phyloP scores from a whole-genome alignment of 2,329 filamentous ascomycete genomes.

The Exophiala bonariae region DNA sequence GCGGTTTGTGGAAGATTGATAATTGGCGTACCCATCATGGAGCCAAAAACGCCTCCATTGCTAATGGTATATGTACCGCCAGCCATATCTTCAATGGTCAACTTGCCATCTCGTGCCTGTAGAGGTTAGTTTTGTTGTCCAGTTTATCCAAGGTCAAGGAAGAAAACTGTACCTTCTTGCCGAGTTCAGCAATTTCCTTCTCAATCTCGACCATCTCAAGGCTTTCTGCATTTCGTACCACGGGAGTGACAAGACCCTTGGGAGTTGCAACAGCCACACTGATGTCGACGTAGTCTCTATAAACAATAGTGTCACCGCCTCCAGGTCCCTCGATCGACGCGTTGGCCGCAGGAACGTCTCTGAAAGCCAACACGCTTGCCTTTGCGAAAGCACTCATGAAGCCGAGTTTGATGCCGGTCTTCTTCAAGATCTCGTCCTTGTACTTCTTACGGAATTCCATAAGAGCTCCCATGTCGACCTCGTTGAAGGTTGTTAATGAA shows the following conservation, averaged over 20 bases:
- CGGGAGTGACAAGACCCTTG: constrained; percentile 94
- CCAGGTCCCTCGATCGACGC: constrained; percentile 95
- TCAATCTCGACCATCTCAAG: constrained; percentile 90
- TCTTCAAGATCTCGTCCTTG: constrained; percentile 95
- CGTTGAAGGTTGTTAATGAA: constrained; percentile 96
- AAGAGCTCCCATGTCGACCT: constrained; percentile 96
- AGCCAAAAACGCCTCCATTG: constrained; percentile 95
- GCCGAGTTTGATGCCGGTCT: constrained; percentile 95
- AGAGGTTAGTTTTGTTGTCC: constrained; percentile 14
- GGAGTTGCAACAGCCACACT: constrained; percentile 96
- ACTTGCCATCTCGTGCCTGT: constrained; percentile 93
- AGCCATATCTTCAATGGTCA: constrained; percentile 99
- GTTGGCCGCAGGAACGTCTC: constrained; percentile 90
- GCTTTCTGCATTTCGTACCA: constrained; percentile 88
- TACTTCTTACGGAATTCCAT: constrained; percentile 98
- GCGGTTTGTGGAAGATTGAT: constrained; percentile 69
- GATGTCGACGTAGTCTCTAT: constrained; percentile 96
- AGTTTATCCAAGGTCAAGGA: background rate
- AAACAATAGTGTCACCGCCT: constrained; percentile 95
- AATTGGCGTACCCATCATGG: constrained; percentile 95
- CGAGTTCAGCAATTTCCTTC: constrained; percentile 85
- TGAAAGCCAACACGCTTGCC: constrained; percentile 87
- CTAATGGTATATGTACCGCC: constrained; percentile 97
- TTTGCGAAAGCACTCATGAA: constrained; percentile 98
- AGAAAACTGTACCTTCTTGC: constrained; percentile 73